These are phyloP conservation scores for Thinopyrum elongatum DNA, from an alignment of 176 grass and related monocot genomes.

Conservation along the genomic window DNA sequence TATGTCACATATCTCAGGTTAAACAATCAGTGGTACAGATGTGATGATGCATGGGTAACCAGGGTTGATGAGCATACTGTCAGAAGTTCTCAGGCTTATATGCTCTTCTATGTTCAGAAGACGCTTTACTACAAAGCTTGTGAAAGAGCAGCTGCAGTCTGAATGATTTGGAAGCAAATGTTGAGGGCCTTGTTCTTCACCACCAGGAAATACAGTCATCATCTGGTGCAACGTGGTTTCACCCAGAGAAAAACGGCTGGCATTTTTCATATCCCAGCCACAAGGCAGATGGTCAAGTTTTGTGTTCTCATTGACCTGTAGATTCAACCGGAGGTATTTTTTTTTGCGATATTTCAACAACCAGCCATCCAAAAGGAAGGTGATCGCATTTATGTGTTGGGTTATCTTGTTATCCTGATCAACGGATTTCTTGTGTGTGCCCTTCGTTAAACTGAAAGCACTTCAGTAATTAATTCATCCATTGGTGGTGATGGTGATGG, in stretches of 20 bases:
- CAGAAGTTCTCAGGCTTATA: conserved; percentile 85
- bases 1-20: conserved; percentile 88
- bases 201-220: neutral
- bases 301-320: conserved; percentile 26
- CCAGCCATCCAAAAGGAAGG: conserved; percentile 25
- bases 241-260: neutral
- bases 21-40: conserved; percentile 90
- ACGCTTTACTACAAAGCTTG: conserved; percentile 85
- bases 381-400: neutral
- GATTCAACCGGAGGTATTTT: neutral
- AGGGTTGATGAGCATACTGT: conserved; percentile 81
- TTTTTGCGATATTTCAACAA: conserved; percentile 35
- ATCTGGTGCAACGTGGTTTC: neutral
- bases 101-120: conserved; percentile 99
- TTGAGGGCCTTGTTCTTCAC: neutral
- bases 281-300: conserved; percentile 26
- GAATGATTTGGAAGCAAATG: conserved; percentile 1
- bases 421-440: neutral
- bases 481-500: neutral
- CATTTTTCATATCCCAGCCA: neutral
- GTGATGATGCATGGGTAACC: conserved; percentile 94
- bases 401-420: neutral
- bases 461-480: conserved; percentile 15
- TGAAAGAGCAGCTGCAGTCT: conserved; percentile 44
- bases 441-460: neutral